These are phyloP conservation scores for Phylloporus sp. DNA, from an alignment of 768 basidiomycete species.

Conservation along the genomic window DNA sequence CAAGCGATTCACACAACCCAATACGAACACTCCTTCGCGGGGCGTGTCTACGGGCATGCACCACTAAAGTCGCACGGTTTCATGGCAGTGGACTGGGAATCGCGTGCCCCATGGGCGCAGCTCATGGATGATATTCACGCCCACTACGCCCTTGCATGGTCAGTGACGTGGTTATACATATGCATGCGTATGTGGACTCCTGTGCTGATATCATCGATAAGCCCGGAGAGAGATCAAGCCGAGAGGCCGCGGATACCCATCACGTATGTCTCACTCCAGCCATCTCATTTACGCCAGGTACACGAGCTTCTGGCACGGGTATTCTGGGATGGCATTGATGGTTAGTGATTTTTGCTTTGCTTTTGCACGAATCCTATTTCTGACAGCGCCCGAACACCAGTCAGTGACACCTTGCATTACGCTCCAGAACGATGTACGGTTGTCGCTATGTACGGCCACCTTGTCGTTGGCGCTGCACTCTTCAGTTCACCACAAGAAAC, in stretches of 20 bases:
- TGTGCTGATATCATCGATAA: conserved; percentile 24
- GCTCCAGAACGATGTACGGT: conserved; percentile 71
- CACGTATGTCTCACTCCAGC: conserved; percentile 56
- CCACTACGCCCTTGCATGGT: conserved; percentile 65
- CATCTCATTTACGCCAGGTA: conserved; percentile 61
- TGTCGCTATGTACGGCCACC: conserved; percentile 63
- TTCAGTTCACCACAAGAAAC: conserved; percentile 76
- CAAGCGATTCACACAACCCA: conserved; percentile 57
- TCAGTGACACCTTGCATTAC: conserved; percentile 65
- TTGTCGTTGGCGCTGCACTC: conserved; percentile 74
- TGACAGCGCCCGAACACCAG: conserved; percentile 34
- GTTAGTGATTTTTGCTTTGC: conserved; percentile 33
- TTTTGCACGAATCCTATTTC: not conserved
- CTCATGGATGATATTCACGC: conserved; percentile 70
- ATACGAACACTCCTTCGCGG: conserved; percentile 62
- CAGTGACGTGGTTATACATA: conserved; percentile 2
- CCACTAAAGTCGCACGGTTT: conserved; percentile 29
- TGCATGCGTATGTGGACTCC: not conserved
- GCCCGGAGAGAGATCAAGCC: conserved; percentile 51
- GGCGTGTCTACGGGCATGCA: conserved; percentile 50
- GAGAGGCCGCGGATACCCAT: conserved; percentile 50
- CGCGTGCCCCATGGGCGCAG: conserved; percentile 65
- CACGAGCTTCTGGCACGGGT: conserved; percentile 63
- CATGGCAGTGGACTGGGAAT: conserved; percentile 72
- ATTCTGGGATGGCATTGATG: conserved; percentile 78